Evolutionary conservation across 257 asterid species (phyloP).

Genomic region (Coffea canephora): DNA sequence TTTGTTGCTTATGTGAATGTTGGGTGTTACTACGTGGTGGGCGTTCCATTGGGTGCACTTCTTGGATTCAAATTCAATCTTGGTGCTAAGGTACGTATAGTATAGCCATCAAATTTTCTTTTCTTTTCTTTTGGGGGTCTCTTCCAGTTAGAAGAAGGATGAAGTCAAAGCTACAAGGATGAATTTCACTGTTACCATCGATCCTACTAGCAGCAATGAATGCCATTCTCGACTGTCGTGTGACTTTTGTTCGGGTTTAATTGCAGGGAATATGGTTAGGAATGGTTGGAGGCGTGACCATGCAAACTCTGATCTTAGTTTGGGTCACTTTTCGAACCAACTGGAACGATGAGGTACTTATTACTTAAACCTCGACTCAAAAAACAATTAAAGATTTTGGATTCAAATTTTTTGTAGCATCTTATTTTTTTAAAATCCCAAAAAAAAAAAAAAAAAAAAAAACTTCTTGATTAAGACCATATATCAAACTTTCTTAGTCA

Average conservation of each 20-base stretch:
- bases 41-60: conserved; percentile 30
- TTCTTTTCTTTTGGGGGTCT: no score
- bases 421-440: no score
- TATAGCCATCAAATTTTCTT: no score
- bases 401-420: no score
- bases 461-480: no score
- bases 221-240: not conserved
- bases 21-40: conserved; percentile 30
- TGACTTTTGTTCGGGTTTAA: not conserved
- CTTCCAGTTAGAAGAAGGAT: no score
- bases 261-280: conserved; percentile 34
- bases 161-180: no score
- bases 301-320: conserved; percentile 30
- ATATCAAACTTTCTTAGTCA: no score
- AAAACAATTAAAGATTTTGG: no score
- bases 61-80: conserved; percentile 26
- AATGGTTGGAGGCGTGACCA: conserved; percentile 27
- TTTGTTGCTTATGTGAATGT: conserved; percentile 35
- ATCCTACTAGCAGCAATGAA: no score
- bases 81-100: conserved; percentile 14
- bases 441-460: no score
- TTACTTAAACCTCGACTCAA: not conserved
- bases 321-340: conserved; percentile 31
- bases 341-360: conserved; percentile 30
- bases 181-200: no score